Evolutionary conservation across 306 rosid genomes (phyloP).

Genomic region (Glycine latifolia): DNA sequence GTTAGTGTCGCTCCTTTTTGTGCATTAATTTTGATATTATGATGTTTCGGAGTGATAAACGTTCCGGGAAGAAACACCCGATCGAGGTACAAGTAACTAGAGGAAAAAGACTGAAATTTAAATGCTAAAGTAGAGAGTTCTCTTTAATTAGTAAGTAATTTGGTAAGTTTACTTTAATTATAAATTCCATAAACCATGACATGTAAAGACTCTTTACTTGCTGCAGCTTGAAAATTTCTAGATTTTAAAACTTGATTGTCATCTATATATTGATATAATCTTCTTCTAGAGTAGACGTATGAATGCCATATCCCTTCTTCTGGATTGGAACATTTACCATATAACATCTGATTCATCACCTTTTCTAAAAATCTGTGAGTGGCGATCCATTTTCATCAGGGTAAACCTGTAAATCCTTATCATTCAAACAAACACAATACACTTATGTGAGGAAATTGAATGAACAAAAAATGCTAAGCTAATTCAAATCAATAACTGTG

Average conservation of each 20-base stretch:
- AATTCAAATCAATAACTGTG: not conserved
- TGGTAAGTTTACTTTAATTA: not conserved
- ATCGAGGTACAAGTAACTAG: too few relatives aligned
- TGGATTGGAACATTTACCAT: too few relatives aligned
- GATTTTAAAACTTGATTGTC: conserved; percentile 20
- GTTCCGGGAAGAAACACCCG: too few relatives aligned
- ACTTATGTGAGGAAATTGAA: not conserved
- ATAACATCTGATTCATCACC: not conserved
- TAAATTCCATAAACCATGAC: too few relatives aligned
- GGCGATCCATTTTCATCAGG: conserved; percentile 47
- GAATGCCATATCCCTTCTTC: too few relatives aligned
- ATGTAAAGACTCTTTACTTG: not conserved
- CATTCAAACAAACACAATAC: not conserved
- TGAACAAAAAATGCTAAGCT: not conserved
- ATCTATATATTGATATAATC: not conserved
- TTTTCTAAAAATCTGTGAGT: not conserved
- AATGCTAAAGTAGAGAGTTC: not conserved
- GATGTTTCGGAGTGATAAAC: too few relatives aligned
- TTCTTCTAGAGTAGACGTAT: not conserved
- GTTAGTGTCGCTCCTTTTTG: too few relatives aligned
- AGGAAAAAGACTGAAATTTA: not conserved
- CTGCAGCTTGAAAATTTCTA: not conserved
- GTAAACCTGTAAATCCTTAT: conserved; percentile 51
- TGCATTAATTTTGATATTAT: too few relatives aligned
- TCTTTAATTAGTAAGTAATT: not conserved